These are phyloP conservation scores for Ceratocystis ficicola DNA, from an alignment of 2,329 filamentous ascomycete genomes.

Conservation along the genomic window DNA sequence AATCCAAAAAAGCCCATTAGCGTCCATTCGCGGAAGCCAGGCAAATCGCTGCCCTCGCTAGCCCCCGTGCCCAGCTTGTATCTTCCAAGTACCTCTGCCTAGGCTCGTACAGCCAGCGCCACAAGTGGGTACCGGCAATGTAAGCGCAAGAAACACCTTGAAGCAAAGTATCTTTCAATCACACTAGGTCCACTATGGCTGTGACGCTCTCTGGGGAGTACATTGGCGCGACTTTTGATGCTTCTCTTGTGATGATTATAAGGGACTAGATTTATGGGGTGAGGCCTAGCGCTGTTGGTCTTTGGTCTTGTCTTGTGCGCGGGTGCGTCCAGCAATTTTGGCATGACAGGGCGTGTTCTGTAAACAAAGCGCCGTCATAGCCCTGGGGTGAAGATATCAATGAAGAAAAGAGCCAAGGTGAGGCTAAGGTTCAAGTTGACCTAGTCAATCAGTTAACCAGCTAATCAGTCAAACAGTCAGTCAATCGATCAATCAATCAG, in stretches of 20 bases:
- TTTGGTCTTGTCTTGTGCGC: slow-evolving; percentile 4
- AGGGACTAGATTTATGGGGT: not conserved
- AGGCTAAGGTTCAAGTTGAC: not conserved
- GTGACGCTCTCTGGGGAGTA: not conserved
- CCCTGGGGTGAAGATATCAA: slow-evolving; percentile 9
- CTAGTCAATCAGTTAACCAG: not conserved
- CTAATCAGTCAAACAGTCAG: no score
- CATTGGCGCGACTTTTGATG: not conserved
- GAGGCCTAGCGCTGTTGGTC: not conserved
- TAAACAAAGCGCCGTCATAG: slow-evolving; percentile 8
- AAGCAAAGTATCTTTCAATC: slow-evolving; percentile 1
- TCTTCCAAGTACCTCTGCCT: not conserved
- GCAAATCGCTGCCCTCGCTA: not conserved
- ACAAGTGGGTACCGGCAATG: not conserved
- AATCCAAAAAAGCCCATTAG: not conserved
- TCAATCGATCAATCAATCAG: no score
- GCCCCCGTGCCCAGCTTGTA: not conserved
- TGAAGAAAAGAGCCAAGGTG: not conserved
- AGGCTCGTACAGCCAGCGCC: not conserved
- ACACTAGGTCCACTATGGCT: not conserved
- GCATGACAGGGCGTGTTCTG: slow-evolving; percentile 1
- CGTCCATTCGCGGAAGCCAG: not conserved
- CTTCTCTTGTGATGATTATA: not conserved
- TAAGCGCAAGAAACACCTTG: not conserved
- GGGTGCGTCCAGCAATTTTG: slow-evolving; percentile 9